Conservation (phyloP, 1,284 basidiomycete genomes). For the Golubevia pallescens region DNA sequence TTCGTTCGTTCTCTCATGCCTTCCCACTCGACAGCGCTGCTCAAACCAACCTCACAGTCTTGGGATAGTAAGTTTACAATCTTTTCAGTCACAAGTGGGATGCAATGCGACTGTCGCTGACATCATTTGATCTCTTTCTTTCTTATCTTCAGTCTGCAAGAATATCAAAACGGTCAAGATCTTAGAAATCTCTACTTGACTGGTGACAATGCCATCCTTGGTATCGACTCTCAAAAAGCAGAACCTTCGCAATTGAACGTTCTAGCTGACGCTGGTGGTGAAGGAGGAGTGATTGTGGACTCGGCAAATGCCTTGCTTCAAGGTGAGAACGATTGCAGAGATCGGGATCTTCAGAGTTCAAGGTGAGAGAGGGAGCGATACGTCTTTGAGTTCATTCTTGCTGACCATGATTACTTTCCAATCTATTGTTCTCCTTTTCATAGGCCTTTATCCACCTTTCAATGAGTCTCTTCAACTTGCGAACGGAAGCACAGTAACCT, state of each 20-base stretch:
- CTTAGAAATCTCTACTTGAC: slow-evolving; percentile 76
- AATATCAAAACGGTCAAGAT: slow-evolving; percentile 74
- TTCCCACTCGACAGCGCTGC: slow-evolving; percentile 70
- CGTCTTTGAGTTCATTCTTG: too few species aligned
- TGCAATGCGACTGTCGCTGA: background rate
- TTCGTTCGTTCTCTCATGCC: slow-evolving; percentile 13
- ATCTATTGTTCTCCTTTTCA: slow-evolving; percentile 73
- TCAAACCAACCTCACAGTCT: slow-evolving; percentile 79
- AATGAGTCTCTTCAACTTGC: slow-evolving; percentile 66
- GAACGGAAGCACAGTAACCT: slow-evolving; percentile 75
- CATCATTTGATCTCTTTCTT: slow-evolving; percentile 5
- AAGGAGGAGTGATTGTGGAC: slow-evolving; percentile 83
- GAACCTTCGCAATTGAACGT: slow-evolving; percentile 30
- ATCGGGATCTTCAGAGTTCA: too few species aligned
- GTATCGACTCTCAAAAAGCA: slow-evolving; percentile 66
- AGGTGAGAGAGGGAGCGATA: background rate
- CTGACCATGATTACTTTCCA: slow-evolving; percentile 79
- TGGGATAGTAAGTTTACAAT: slow-evolving; percentile 74
- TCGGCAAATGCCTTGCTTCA: slow-evolving; percentile 67
- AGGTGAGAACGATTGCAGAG: slow-evolving; percentile 17
- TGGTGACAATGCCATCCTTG: slow-evolving; percentile 72
- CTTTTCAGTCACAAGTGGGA: background rate
- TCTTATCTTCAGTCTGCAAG: slow-evolving; percentile 66
- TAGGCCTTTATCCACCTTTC: slow-evolving; percentile 40
- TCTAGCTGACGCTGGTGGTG: slow-evolving; percentile 71